phyloP scores from a whole-genome alignment of 345 rosid genomes.

The Geranium brycei region DNA sequence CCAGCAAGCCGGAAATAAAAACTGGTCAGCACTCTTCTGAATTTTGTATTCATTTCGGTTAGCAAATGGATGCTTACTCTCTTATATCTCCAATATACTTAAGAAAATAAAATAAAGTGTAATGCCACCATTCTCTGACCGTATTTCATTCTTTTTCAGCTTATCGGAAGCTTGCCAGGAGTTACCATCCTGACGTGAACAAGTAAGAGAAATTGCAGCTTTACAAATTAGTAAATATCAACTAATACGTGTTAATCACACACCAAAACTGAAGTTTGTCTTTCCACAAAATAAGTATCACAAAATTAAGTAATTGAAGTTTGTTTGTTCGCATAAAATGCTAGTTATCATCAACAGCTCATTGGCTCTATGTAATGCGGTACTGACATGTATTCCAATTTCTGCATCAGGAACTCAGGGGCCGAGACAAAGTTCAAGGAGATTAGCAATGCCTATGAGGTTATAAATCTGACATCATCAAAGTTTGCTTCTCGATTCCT shows the following conservation, averaged over 20 bases:
- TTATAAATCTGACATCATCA: conserved; percentile 2
- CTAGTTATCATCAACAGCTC: not conserved
- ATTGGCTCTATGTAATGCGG: not conserved
- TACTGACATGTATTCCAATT: not conserved
- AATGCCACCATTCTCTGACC: not conserved
- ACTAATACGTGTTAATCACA: too few species aligned
- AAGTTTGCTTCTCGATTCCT: not conserved
- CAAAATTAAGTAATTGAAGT: too few species aligned
- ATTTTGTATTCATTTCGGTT: not conserved
- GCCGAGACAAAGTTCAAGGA: conserved; percentile 37
- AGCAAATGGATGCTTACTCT: not conserved
- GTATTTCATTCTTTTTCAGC: conserved; percentile 10
- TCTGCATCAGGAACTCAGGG: conserved; percentile 24
- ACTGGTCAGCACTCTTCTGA: not conserved
- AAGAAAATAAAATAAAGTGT: not conserved
- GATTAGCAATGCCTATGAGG: conserved; percentile 39
- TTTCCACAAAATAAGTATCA: too few species aligned
- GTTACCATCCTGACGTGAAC: conserved; percentile 32
- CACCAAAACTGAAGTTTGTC: too few species aligned
- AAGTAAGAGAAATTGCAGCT: conserved; percentile 14
- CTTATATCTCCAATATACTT: not conserved
- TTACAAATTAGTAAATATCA: too few species aligned
- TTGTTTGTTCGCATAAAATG: not conserved
- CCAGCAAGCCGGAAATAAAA: conserved; percentile 1
- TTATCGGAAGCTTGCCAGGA: conserved; percentile 29